These are phyloP conservation scores for Curvularia lunata DNA, from an alignment of 2,329 filamentous ascomycete species.

Conservation along the genomic window DNA sequence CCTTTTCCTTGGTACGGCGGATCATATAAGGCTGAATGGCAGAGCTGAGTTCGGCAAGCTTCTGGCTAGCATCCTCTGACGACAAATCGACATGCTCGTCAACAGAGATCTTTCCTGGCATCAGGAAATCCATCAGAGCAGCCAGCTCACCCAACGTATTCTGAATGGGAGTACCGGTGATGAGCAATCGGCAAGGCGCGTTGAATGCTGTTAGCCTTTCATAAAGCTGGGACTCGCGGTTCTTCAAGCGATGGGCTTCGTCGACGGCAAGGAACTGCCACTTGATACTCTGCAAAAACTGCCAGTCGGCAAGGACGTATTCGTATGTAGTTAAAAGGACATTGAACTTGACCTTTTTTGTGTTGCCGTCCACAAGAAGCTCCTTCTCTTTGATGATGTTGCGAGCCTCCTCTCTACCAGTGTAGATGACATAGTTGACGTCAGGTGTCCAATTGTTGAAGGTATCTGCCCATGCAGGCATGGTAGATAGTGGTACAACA, in stretches of 20 bases:
- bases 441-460: slow-evolving; percentile 97
- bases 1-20: slow-evolving; percentile 94
- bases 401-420: slow-evolving; percentile 85
- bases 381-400: slow-evolving; percentile 90
- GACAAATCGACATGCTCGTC: slow-evolving; percentile 89
- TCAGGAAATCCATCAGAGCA: slow-evolving; percentile 92
- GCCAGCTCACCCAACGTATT: slow-evolving; percentile 94
- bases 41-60: slow-evolving; percentile 83
- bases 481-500: slow-evolving; percentile 95
- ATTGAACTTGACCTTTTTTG: slow-evolving; percentile 92
- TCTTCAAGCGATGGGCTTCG: slow-evolving; percentile 96
- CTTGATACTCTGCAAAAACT: slow-evolving; percentile 86
- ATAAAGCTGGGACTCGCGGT: slow-evolving; percentile 93
- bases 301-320: slow-evolving; percentile 85
- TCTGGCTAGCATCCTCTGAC: slow-evolving; percentile 80
- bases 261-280: slow-evolving; percentile 98
- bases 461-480: slow-evolving; percentile 97
- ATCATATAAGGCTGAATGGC: slow-evolving; percentile 94
- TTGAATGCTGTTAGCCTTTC: slow-evolving; percentile 83
- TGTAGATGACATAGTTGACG: slow-evolving; percentile 95
- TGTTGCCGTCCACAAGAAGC: slow-evolving; percentile 82
- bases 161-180: slow-evolving; percentile 96
- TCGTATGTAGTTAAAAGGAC: slow-evolving; percentile 98
- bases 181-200: slow-evolving; percentile 85
- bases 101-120: slow-evolving; percentile 90